phyloP scores from a whole-genome alignment of 176 grass and related monocot genomes.

The Lolium rigidum region DNA sequence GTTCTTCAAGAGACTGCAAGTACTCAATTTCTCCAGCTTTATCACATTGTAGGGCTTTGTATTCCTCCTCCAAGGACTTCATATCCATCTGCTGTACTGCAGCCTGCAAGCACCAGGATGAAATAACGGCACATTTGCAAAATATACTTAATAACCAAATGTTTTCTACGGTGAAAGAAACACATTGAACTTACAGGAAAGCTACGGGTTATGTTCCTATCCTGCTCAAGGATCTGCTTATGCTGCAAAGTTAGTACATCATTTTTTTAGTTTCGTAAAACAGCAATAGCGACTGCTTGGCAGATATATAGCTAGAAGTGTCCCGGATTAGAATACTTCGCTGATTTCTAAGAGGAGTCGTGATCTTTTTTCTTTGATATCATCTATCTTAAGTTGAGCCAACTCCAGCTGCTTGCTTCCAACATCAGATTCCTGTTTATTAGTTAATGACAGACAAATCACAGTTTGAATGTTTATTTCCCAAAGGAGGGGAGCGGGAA shows the following conservation, averaged over 20 bases:
- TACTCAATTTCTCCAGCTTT: conserved; percentile 75
- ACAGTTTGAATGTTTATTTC: conserved; percentile 12
- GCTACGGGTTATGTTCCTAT: conserved; percentile 50
- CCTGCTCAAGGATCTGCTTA: conserved; percentile 64
- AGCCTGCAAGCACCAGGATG: conserved; percentile 50
- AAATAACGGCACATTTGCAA: conserved; percentile 12
- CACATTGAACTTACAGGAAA: conserved; percentile 59
- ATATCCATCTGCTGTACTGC: conserved; percentile 66
- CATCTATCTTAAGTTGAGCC: conserved; percentile 57
- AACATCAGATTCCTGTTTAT: conserved; percentile 52
- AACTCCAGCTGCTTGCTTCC: conserved; percentile 53
- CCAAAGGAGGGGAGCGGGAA: not conserved
- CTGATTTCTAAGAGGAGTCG: conserved; percentile 51
- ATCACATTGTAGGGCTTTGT: conserved; percentile 69
- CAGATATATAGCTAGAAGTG: conserved; percentile 1
- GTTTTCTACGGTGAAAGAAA: conserved; percentile 13
- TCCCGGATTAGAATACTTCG: conserved; percentile 57
- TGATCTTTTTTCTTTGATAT: conserved; percentile 68
- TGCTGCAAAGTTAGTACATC: conserved; percentile 45
- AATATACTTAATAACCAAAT: conserved; percentile 1
- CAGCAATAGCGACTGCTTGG: not conserved
- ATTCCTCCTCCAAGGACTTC: conserved; percentile 68
- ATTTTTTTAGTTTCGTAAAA: conserved; percentile 40
- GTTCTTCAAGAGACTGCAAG: conserved; percentile 64
- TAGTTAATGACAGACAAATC: conserved; percentile 14